These are phyloP conservation scores for Neoarthrinium moseri DNA, from an alignment of 2,329 filamentous ascomycete species.

Conservation along the genomic window DNA sequence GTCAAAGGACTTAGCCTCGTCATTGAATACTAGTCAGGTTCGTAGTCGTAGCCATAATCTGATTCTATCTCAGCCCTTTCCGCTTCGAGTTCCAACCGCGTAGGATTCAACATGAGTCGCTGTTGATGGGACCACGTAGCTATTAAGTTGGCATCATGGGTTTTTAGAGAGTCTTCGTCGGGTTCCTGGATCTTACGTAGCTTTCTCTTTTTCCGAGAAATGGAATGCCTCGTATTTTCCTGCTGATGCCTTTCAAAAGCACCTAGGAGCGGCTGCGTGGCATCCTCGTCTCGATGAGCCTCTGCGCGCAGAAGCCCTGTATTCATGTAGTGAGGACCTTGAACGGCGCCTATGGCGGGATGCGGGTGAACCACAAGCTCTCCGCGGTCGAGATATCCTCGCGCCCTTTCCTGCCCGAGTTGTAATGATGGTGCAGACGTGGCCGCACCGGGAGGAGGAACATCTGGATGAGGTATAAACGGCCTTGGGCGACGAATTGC, in stretches of 20 bases:
- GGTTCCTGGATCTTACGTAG: slow-evolving; percentile 15
- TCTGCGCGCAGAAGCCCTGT: slow-evolving; percentile 47
- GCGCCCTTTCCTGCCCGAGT: slow-evolving; percentile 25
- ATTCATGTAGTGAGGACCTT: slow-evolving; percentile 51
- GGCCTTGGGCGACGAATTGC: slow-evolving; percentile 43
- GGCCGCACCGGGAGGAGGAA: slow-evolving; percentile 34
- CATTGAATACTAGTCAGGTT: slow-evolving; percentile 11
- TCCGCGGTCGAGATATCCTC: slow-evolving; percentile 33
- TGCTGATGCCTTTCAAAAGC: slow-evolving; percentile 44
- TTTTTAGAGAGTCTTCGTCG: no score
- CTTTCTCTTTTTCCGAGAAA: slow-evolving; percentile 1
- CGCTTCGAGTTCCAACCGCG: slow-evolving; percentile 11
- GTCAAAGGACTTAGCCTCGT: no score
- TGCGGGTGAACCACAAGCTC: slow-evolving; percentile 43
- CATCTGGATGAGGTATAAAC: slow-evolving; percentile 50
- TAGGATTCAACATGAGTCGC: no score
- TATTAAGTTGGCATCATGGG: no score
- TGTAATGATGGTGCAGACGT: slow-evolving; percentile 14
- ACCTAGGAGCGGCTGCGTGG: slow-evolving; percentile 41
- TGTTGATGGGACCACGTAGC: no score
- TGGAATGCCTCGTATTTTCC: slow-evolving; percentile 25
- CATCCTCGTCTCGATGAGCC: slow-evolving; percentile 45
- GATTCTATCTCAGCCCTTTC: slow-evolving; percentile 13
- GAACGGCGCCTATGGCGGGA: slow-evolving; percentile 51
- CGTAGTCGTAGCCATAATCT: slow-evolving; percentile 14